Percentiles rank a stretch among this genome's conserved stretches.
These are phyloP conservation scores for Metarhizium rileyi DNA, from an alignment of 2,329 filamentous ascomycete species.

Conservation along the genomic window DNA sequence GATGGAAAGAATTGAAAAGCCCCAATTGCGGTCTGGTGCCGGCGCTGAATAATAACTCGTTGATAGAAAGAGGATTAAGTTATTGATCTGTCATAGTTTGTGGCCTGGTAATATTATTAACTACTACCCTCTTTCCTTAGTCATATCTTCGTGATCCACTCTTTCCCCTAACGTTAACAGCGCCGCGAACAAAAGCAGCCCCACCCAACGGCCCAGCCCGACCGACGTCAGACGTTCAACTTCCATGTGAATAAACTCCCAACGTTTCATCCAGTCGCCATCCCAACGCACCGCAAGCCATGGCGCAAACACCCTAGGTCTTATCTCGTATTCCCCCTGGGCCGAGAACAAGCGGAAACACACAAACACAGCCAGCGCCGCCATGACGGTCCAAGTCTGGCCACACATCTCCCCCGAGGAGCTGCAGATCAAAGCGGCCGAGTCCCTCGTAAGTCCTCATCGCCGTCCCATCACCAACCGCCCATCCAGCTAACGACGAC, in stretches of 20 bases:
- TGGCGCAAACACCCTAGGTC: not conserved
- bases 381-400: slow-evolving; percentile 52
- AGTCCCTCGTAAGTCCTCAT: slow-evolving; percentile 36
- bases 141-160: too few species aligned
- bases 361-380: not conserved
- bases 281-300: not conserved
- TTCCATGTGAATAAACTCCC: not conserved
- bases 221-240: not conserved
- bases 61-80: too few species aligned
- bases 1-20: too few species aligned
- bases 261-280: not conserved
- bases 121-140: too few species aligned
- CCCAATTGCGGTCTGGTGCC: too few species aligned
- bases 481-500: not conserved
- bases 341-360: not conserved
- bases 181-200: too few species aligned
- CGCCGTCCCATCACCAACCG: not conserved
- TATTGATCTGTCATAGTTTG: too few species aligned
- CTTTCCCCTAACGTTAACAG: too few species aligned
- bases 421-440: slow-evolving; percentile 39
- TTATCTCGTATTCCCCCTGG: too few species aligned
- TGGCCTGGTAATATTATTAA: too few species aligned
- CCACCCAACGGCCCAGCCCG: too few species aligned
- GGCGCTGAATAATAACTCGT: too few species aligned
- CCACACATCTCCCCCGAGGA: slow-evolving; percentile 40